These are phyloP conservation scores for Phytophthora sp. DNA, from an alignment of 352 stramenopile species.

Conservation along the genomic window DNA sequence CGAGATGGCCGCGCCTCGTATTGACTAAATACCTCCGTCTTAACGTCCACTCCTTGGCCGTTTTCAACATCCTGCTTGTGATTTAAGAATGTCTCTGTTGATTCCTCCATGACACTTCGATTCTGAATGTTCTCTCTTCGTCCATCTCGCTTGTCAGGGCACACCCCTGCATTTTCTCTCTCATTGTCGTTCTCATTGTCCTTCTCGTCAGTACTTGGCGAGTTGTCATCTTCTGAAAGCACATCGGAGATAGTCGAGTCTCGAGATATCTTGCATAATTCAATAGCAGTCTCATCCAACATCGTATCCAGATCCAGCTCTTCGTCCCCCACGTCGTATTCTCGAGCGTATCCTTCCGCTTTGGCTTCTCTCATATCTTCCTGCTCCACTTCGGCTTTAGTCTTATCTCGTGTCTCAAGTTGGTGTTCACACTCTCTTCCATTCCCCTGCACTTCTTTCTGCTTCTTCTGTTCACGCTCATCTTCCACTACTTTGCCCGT, in stretches of 20 bases:
- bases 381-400: too few relatives aligned
- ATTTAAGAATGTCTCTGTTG: neutral
- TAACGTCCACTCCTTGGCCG: neutral
- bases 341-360: neutral
- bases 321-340: too few relatives aligned
- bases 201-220: slow-evolving; percentile 17
- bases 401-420: too few relatives aligned
- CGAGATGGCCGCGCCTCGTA: neutral
- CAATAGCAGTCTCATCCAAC: slow-evolving; percentile 31
- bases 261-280: slow-evolving; percentile 29
- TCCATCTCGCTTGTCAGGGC: neutral
- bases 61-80: slow-evolving; percentile 1
- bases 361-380: neutral
- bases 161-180: neutral
- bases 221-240: slow-evolving; percentile 42
- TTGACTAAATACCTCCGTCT: neutral
- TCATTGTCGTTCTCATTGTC: slow-evolving; percentile 17
- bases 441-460: too few relatives aligned
- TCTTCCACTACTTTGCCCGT: neutral
- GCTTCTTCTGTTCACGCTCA: neutral
- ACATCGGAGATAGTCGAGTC: slow-evolving; percentile 30
- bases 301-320: slow-evolving; percentile 30
- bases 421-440: too few relatives aligned
- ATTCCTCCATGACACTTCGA: slow-evolving; percentile 19
- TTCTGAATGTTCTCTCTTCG: slow-evolving; percentile 11